Evolutionary conservation across 2,329 filamentous ascomycete genomes (phyloP).

Genomic region (Epichloe baconii): DNA sequence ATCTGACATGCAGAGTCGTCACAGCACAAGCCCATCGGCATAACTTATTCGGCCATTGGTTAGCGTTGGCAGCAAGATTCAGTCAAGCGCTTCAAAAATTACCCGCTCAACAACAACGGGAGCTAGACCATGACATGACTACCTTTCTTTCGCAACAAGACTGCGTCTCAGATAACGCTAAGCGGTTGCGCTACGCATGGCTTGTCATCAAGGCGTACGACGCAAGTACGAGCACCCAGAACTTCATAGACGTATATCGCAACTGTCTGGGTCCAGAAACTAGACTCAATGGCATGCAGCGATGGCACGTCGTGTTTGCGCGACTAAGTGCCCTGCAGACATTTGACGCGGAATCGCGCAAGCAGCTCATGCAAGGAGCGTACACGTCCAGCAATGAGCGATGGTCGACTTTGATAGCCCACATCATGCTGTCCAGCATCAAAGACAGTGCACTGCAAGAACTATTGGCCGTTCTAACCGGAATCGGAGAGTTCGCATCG

Average conservation of each 20-base stretch:
- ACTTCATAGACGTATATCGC: constrained; percentile 7
- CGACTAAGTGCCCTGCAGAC: constrained; percentile 6
- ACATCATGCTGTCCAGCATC: constrained; percentile 2
- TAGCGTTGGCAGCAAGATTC: constrained; percentile 8
- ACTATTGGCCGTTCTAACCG: constrained; percentile 7
- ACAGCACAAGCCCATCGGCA: constrained; percentile 10
- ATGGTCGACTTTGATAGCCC: constrained; percentile 9
- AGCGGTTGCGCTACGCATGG: constrained; percentile 12
- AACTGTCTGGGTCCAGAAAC: background rate
- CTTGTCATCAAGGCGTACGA: constrained; percentile 11
- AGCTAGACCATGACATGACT: constrained; percentile 6
- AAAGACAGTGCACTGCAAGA: constrained; percentile 4
- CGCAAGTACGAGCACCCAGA: constrained; percentile 4
- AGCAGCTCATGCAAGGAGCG: constrained; percentile 4
- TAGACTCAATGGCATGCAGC: constrained; percentile 8
- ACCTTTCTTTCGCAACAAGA: constrained; percentile 7
- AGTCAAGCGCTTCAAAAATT: constrained; percentile 8
- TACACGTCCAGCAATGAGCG: constrained; percentile 9
- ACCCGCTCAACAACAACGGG: constrained; percentile 3
- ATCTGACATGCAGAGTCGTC: constrained; percentile 7
- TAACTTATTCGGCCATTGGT: constrained; percentile 9
- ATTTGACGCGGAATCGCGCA: constrained; percentile 2
- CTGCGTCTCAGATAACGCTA: background rate
- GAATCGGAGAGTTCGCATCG: constrained; percentile 8
- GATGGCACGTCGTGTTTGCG: constrained; percentile 12